Evolutionary conservation across 176 grass and related monocot genomes (phyloP).

Genomic region (Oryza brachyantha): DNA sequence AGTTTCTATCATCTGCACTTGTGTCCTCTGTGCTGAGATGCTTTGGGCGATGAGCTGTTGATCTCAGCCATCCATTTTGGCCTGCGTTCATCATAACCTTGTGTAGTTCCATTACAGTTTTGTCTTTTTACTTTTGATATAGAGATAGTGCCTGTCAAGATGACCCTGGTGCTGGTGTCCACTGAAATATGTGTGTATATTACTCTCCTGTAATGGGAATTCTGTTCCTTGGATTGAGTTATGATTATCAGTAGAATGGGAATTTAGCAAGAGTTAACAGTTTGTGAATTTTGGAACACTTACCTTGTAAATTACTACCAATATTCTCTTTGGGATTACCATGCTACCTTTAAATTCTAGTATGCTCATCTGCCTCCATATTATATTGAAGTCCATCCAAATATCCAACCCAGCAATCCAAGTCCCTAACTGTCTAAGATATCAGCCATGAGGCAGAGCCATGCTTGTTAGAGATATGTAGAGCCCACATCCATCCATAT

Average conservation of each 20-base stretch:
- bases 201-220: background rate
- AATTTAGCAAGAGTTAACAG: background rate
- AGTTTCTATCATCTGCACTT: slow-evolving; percentile 77
- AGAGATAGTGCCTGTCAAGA: background rate
- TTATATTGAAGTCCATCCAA: background rate
- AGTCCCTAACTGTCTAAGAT: background rate
- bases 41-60: slow-evolving; percentile 75
- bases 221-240: slow-evolving; percentile 2
- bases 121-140: slow-evolving; percentile 5
- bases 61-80: slow-evolving; percentile 16
- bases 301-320: background rate
- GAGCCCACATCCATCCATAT: background rate
- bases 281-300: background rate
- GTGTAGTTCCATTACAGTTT: slow-evolving; percentile 31
- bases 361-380: background rate
- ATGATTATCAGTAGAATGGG: background rate
- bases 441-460: background rate
- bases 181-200: slow-evolving; percentile 13
- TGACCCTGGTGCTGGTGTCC: background rate
- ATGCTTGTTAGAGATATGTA: background rate
- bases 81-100: background rate
- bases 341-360: background rate
- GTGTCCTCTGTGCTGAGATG: slow-evolving; percentile 70
- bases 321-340: background rate
- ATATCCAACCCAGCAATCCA: background rate